A percentile compares a stretch with the other conserved stretches of the same genome.
Evolutionary conservation across 495 filamentous ascomycete species (phyloP).

Genomic region (Aspergillus egyptiacus): DNA sequence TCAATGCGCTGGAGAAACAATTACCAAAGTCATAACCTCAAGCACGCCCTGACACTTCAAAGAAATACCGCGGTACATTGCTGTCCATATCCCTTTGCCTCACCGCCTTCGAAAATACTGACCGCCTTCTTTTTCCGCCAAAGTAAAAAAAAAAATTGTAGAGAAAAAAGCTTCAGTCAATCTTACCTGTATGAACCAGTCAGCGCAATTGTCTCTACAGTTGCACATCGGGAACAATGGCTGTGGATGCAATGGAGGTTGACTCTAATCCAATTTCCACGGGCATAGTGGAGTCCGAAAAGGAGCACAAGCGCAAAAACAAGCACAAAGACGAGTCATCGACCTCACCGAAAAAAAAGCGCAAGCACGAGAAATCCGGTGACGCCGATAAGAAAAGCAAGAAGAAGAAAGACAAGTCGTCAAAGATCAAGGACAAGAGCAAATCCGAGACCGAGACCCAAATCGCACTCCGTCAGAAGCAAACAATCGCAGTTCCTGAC

Average conservation of each 20-base stretch:
- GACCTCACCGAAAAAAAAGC: conserved; percentile 44
- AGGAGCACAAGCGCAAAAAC: conserved; percentile 51
- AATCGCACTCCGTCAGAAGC: background rate
- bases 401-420: conserved; percentile 29
- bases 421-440: conserved; percentile 17
- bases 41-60: background rate
- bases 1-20: background rate
- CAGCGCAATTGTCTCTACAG: conserved; percentile 21
- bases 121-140: conserved; percentile 1
- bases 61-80: background rate
- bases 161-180: conserved; percentile 33
- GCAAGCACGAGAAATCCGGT: conserved; percentile 30
- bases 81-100: conserved; percentile 25
- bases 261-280: conserved; percentile 23
- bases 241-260: conserved; percentile 41
- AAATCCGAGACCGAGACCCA: conserved; percentile 8
- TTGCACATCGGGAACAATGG: conserved; percentile 31
- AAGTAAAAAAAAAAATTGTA: conserved; percentile 21
- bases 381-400: conserved; percentile 14
- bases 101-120: conserved; percentile 27
- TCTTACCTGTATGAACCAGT: conserved; percentile 14
- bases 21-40: background rate
- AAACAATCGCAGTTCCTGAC: conserved; percentile 15
- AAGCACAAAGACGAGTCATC: conserved; percentile 26
- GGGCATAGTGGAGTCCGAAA: conserved; percentile 32